Base-by-base conservation (phyloP, 164 flowering plant genomes). In the Magnolia officinalis region DNA sequence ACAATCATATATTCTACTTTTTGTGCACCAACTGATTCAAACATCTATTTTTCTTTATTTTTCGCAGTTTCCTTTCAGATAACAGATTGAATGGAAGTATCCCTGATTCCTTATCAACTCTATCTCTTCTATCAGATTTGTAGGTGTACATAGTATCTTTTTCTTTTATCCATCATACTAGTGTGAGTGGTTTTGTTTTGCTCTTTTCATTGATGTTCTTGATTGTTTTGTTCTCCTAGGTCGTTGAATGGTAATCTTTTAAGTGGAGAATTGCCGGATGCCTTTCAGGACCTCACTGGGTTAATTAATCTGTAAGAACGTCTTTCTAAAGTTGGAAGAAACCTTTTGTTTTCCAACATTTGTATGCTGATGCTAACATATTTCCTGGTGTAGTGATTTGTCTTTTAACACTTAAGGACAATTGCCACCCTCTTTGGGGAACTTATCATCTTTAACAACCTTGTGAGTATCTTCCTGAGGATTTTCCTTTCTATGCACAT, bases 21-120 rank as follows among this genome's bases (percentile, higher is more conserved):
- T 13, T 59, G 63, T 13, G n/a, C 63, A 59, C n/a, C n/a, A 5
- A 24, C 68, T 23, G 29, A 65, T 65, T 65, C 68, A 65, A 37
- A 21, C 45, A 29, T 20, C 18, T 50, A 65, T 64, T 8, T 51
- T 65, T 23, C 11, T 24, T 18, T 67, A 5, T 16, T 18, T 14
- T 13, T 31, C 8, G 81, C 91, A 96, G 99, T 83, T 91, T 91
- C 84, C 98, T 96, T 89, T 89, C 99, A 79, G 93, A 80, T 77
- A 96, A 96, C 80, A 84, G 88, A 74, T 86, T 96, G 65, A 79
- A 85, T 18, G 99, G 99, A 83, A 90, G 86, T 80, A 90, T 96
- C 77, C 99, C 99, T n/a, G 82, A 76, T 82, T 82, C 94, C 72
- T 70, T 96, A 61, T 83, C 93, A 21, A 70, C 86, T 20, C 81